Evolutionary conservation across 768 basidiomycete genomes (phyloP).

Genomic region (Leucocoprinus birnbaumii): DNA sequence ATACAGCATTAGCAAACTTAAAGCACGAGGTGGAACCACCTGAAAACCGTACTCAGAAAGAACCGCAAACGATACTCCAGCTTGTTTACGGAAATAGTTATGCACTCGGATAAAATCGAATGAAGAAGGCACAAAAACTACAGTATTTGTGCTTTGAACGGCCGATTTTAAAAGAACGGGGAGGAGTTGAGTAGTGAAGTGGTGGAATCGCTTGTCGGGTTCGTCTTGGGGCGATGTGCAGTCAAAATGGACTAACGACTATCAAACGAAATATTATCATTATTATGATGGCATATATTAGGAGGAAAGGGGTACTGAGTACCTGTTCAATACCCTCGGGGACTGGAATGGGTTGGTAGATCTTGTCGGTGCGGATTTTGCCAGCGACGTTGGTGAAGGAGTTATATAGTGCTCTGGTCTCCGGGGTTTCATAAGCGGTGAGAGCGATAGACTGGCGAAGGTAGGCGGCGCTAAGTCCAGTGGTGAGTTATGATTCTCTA

Average conservation of each 20-base stretch:
- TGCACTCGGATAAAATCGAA: constrained; percentile 95
- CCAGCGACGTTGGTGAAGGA: constrained; percentile 84
- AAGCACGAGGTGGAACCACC: too few relatives aligned
- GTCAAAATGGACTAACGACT: constrained; percentile 80
- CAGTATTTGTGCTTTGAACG: constrained; percentile 85
- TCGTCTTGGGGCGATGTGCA: constrained; percentile 70
- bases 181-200: constrained; percentile 88
- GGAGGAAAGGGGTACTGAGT: constrained; percentile 17
- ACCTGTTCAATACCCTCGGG: constrained; percentile 85
- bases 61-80: constrained; percentile 70
- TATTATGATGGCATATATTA: background rate
- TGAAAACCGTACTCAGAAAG: constrained; percentile 89
- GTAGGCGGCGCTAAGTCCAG: constrained; percentile 63
- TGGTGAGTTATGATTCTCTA: too few relatives aligned
- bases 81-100: constrained; percentile 76
- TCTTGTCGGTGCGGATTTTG: constrained; percentile 66
- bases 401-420: constrained; percentile 80
- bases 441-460: constrained; percentile 89
- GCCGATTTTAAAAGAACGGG: constrained; percentile 88
- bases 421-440: constrained; percentile 87
- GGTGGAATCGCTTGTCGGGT: constrained; percentile 80
- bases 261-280: background rate
- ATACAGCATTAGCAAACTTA: background rate
- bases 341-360: constrained; percentile 74
- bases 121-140: constrained; percentile 90